These are phyloP conservation scores for Fonsecaea pugnacius DNA, from an alignment of 2,329 filamentous ascomycete genomes.

Conservation along the genomic window DNA sequence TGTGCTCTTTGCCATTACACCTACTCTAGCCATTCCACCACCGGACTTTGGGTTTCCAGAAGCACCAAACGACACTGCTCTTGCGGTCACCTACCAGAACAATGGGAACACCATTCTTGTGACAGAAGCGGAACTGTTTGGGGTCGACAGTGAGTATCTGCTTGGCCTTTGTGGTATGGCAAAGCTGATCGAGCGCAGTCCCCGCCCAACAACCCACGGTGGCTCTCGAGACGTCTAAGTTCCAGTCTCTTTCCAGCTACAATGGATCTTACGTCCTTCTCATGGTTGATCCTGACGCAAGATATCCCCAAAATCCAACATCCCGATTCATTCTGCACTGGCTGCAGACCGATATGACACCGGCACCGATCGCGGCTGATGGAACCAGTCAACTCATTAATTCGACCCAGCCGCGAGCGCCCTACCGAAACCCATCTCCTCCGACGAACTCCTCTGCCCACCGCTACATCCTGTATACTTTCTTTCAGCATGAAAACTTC, in stretches of 20 bases:
- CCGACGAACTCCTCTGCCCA: conserved; percentile 36
- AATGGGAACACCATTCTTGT: conserved; percentile 28
- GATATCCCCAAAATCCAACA: conserved; percentile 30
- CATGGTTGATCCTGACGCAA: conserved; percentile 36
- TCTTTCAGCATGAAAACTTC: conserved; percentile 34
- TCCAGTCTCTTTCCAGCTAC: conserved; percentile 28
- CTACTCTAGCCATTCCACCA: conserved; percentile 29
- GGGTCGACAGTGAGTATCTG: conserved; percentile 24
- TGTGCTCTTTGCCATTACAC: not conserved
- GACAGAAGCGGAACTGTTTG: conserved; percentile 30
- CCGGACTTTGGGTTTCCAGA: conserved; percentile 34
- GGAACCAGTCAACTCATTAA: conserved; percentile 31
- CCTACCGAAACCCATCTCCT: conserved; percentile 29
- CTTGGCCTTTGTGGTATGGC: not conserved
- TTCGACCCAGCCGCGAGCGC: conserved; percentile 23
- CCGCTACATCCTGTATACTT: conserved; percentile 35
- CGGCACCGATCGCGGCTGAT: conserved; percentile 17
- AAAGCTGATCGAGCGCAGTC: conserved; percentile 24
- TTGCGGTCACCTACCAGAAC: conserved; percentile 29
- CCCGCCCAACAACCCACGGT: conserved; percentile 27
- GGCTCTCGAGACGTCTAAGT: conserved; percentile 30
- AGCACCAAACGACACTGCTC: conserved; percentile 27
- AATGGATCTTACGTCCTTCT: conserved; percentile 34
- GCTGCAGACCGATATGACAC: conserved; percentile 32
- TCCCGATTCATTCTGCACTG: conserved; percentile 33